Conservation (phyloP, 1,139 yeast genomes). For the Groenewaldozyma auringiensis region DNA sequence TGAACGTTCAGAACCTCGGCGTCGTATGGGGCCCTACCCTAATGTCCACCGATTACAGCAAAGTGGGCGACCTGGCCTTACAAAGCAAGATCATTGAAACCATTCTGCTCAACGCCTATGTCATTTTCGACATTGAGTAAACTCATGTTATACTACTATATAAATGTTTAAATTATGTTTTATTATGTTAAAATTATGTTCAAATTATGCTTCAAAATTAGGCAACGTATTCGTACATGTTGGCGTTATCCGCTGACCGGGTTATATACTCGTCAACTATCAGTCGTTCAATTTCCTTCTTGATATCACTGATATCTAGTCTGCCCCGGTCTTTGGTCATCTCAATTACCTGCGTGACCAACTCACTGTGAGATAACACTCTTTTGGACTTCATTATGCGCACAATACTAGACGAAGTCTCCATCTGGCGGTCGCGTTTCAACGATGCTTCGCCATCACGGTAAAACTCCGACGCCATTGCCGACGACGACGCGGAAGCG, state of each 20-base stretch:
- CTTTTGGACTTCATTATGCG: slow-evolving; percentile 31
- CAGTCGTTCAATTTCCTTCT: slow-evolving; percentile 29
- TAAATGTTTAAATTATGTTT: neutral
- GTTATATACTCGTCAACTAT: slow-evolving; percentile 28
- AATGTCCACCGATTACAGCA: slow-evolving; percentile 54
- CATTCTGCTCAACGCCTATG: slow-evolving; percentile 73
- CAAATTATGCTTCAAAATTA: slow-evolving; percentile 14
- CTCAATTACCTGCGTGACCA: slow-evolving; percentile 29
- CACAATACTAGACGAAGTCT: slow-evolving; percentile 33
- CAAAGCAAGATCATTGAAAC: slow-evolving; percentile 83
- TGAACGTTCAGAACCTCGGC: slow-evolving; percentile 72
- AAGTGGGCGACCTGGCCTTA: slow-evolving; percentile 69
- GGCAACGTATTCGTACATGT: slow-evolving; percentile 11
- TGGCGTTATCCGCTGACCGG: slow-evolving; percentile 17
- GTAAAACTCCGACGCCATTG: neutral
- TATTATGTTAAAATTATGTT: neutral
- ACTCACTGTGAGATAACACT: slow-evolving; percentile 29
- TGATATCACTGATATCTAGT: slow-evolving; percentile 25
- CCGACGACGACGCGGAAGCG: neutral
- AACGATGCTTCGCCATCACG: slow-evolving; percentile 7
- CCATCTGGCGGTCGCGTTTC: slow-evolving; percentile 27
- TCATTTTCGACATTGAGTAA: slow-evolving; percentile 70
- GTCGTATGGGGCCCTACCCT: slow-evolving; percentile 94
- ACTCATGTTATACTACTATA: neutral
- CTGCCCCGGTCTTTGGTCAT: slow-evolving; percentile 25